Evolutionary conservation across 805 yeast species (phyloP).

Genomic region (Saccharomycopsis olivae): DNA sequence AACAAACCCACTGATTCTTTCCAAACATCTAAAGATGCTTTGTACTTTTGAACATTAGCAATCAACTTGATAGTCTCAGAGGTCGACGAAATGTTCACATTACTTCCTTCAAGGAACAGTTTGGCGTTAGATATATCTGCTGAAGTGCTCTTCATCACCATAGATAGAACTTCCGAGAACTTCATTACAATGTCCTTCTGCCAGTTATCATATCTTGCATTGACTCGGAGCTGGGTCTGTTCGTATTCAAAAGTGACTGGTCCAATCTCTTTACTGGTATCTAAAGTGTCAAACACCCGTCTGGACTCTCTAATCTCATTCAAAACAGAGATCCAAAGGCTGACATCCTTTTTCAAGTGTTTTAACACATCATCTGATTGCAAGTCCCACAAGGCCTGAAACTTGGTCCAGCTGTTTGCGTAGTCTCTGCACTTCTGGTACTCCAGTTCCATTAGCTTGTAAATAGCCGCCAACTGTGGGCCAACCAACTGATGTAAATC

Average conservation of each 20-base stretch:
- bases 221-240: constrained; percentile 42
- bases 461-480: constrained; percentile 20
- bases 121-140: constrained; percentile 26
- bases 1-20: constrained; percentile 19
- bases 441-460: constrained; percentile 26
- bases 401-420: constrained; percentile 39
- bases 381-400: constrained; percentile 53
- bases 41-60: constrained; percentile 27
- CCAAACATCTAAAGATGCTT: constrained; percentile 21
- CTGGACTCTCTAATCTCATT: constrained; percentile 34
- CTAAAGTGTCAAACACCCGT: constrained; percentile 40
- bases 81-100: constrained; percentile 30
- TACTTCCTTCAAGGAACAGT: constrained; percentile 27
- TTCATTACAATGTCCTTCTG: constrained; percentile 33
- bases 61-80: constrained; percentile 30
- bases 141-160: constrained; percentile 25
- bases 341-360: constrained; percentile 27
- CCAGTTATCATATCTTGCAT: constrained; percentile 49
- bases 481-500: constrained; percentile 1
- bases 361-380: constrained; percentile 31
- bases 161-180: constrained; percentile 31
- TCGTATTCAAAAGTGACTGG: constrained; percentile 34
- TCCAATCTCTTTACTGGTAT: constrained; percentile 31
- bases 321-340: constrained; percentile 39
- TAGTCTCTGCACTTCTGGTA: constrained; percentile 27